Conservation (phyloP, 495 filamentous ascomycete species). For the Umbilicaria muhlenbergii region DNA sequence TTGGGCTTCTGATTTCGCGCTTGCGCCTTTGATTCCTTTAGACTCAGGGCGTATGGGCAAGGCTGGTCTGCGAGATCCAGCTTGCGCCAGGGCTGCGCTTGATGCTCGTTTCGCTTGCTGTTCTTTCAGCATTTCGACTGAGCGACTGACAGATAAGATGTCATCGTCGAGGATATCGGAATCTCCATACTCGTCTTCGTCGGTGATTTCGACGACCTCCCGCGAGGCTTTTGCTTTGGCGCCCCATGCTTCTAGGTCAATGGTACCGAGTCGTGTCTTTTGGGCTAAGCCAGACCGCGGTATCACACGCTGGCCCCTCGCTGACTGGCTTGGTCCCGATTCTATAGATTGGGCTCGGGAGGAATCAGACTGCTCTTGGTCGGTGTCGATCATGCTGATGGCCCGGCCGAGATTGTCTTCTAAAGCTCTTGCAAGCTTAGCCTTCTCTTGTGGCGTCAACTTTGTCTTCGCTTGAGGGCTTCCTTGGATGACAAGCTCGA, state of each 20-base stretch:
- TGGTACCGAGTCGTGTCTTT: conserved; percentile 45
- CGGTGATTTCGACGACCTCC: conserved; percentile 20
- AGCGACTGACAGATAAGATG: conserved; percentile 28
- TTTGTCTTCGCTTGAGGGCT: conserved; percentile 38
- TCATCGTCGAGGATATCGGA: conserved; percentile 24
- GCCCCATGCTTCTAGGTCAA: conserved; percentile 45
- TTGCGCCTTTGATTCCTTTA: conserved; percentile 12
- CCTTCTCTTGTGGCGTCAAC: conserved; percentile 59
- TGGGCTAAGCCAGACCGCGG: conserved; percentile 21
- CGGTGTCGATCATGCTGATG: conserved; percentile 21
- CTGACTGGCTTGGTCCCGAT: conserved; percentile 24
- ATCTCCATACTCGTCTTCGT: conserved; percentile 33
- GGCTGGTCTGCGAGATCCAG: conserved; percentile 21
- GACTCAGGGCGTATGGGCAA: conserved; percentile 3
- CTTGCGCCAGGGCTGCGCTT: conserved; percentile 20
- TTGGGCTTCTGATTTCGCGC: conserved; percentile 22
- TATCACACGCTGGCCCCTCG: conserved; percentile 8
- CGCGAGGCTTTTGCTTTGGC: conserved; percentile 10
- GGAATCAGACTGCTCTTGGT: conserved; percentile 9
- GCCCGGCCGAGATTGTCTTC: conserved; percentile 56
- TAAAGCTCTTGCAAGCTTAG: conserved; percentile 62
- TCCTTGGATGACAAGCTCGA: conserved; percentile 38
- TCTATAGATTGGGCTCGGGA: conserved; percentile 15
- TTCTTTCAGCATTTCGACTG: conserved; percentile 33
- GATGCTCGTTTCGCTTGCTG: conserved; percentile 22